phyloP scores from a whole-genome alignment of 1,139 yeast species.

The Candida glucosophila region DNA sequence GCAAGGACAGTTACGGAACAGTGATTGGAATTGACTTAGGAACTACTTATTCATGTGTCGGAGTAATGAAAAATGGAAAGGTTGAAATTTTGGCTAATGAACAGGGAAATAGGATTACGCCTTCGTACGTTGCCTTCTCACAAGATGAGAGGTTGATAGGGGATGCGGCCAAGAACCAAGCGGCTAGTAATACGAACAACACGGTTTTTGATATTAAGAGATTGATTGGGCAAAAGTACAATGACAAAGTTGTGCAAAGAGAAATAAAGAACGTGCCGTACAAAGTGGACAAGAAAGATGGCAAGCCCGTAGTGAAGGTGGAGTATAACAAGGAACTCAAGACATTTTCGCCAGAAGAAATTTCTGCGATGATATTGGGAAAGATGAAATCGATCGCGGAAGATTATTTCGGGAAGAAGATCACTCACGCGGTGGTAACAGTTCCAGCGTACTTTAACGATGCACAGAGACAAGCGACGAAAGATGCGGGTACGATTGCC shows the following conservation, averaged over 20 bases:
- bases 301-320: slow-evolving; percentile 77
- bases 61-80: slow-evolving; percentile 85
- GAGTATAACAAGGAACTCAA: slow-evolving; percentile 59
- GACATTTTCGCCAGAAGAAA: slow-evolving; percentile 80
- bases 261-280: slow-evolving; percentile 81
- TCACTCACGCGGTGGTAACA: slow-evolving; percentile 90
- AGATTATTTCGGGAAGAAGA: slow-evolving; percentile 81
- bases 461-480: slow-evolving; percentile 97
- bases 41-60: slow-evolving; percentile 85
- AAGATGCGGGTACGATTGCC: slow-evolving; percentile 96
- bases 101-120: slow-evolving; percentile 93
- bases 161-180: slow-evolving; percentile 93
- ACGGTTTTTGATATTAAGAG: slow-evolving; percentile 84
- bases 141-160: slow-evolving; percentile 85
- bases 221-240: slow-evolving; percentile 71
- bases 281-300: slow-evolving; percentile 55
- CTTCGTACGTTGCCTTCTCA: slow-evolving; percentile 82
- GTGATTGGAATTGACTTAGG: slow-evolving; percentile 87
- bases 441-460: slow-evolving; percentile 98
- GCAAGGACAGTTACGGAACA: slow-evolving; percentile 58
- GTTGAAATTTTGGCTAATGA: slow-evolving; percentile 91
- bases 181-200: slow-evolving; percentile 70
- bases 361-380: slow-evolving; percentile 84
- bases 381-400: slow-evolving; percentile 93
- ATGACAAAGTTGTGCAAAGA: slow-evolving; percentile 69